Percentiles rank a stretch among this genome's conserved stretches.
phyloP scores from a whole-genome alignment of 352 stramenopile genomes.

The Phytophthora cactorum region DNA sequence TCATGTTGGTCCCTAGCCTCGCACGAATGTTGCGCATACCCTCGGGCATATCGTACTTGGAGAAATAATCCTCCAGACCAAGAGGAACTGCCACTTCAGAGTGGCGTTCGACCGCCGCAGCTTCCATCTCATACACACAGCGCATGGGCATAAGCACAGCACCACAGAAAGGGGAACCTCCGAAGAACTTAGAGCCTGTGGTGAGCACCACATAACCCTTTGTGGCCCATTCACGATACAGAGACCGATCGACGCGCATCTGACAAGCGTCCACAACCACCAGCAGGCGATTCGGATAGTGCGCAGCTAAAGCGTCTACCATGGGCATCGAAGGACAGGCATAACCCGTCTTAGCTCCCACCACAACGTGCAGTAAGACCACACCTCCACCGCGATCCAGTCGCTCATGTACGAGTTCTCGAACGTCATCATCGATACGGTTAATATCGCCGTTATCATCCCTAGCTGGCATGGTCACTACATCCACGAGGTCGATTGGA shows the following conservation, averaged over 20 bases:
- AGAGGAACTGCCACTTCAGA: constrained; percentile 69
- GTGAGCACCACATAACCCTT: constrained; percentile 80
- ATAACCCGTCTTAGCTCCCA: constrained; percentile 89
- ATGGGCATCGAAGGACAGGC: constrained; percentile 74
- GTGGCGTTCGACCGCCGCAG: constrained; percentile 55
- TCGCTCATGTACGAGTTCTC: constrained; percentile 49
- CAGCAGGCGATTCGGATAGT: constrained; percentile 75
- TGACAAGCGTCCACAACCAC: constrained; percentile 91
- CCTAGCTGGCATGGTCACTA: constrained; percentile 65
- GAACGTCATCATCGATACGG: constrained; percentile 50
- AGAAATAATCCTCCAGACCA: constrained; percentile 87
- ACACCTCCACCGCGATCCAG: constrained; percentile 53
- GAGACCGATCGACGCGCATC: constrained; percentile 70
- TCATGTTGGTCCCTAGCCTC: constrained; percentile 65
- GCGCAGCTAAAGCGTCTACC: constrained; percentile 53
- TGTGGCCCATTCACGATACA: constrained; percentile 67
- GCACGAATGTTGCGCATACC: constrained; percentile 70
- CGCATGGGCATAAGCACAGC: constrained; percentile 82
- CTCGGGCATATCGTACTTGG: constrained; percentile 73
- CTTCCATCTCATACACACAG: constrained; percentile 84
- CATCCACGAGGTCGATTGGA: constrained; percentile 64
- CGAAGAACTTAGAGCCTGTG: constrained; percentile 91
- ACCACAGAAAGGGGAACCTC: constrained; percentile 85
- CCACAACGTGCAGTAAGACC: constrained; percentile 85
- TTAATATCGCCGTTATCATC: constrained; percentile 62